Base-by-base conservation (phyloP, 345 rosid genomes). In the Conringia planisiliqua region DNA sequence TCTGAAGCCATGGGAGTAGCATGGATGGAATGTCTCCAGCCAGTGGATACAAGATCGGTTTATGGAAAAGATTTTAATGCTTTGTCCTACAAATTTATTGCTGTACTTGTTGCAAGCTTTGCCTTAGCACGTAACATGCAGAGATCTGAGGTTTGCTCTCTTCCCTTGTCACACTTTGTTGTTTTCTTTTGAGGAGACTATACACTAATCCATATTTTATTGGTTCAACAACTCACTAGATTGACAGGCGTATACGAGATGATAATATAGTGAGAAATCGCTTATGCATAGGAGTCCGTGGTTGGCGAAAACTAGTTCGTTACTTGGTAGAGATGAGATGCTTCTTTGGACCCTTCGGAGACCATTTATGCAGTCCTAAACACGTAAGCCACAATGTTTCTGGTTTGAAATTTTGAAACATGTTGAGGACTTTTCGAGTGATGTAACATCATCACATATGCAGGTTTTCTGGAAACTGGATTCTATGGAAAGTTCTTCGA, bases 1-100 rank as follows among this genome's bases (percentile, higher is more conserved):
- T 82, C 96, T 68, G 99, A 95, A 85, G 97, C 99, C 73, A 95
- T 95, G 98, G 88, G 88, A 59, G 86, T 92, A 77, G 99, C 97
- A 32, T 95, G 99, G 99, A 85, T 85, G 88, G 99, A 92, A 82
- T 95, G 99, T 82, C 80, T 95, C 65, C 99, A 90, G 68, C 93
- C 97, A 66, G 90, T 87, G 52, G 99, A 89, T 79, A 88, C 92
- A 16, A 86, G 83, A 84, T 86, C 99, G 26, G 97, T 95, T 40
- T 95, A 90, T 44, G 99, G 98, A 61, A 92, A 92, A 78, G 99
- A 95, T 81, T 92, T 95, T 71, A 92, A 92, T 82, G 97, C 97
- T 76, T 68, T 92, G 59, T 92, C 98, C 46, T 92, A 95, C 71
- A 95, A 95, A 72, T 92, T 86, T 78, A 83, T 95, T 47, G 99